Evolutionary conservation across 176 grass and related monocot species (phyloP).

Genomic region (Canna indica): DNA sequence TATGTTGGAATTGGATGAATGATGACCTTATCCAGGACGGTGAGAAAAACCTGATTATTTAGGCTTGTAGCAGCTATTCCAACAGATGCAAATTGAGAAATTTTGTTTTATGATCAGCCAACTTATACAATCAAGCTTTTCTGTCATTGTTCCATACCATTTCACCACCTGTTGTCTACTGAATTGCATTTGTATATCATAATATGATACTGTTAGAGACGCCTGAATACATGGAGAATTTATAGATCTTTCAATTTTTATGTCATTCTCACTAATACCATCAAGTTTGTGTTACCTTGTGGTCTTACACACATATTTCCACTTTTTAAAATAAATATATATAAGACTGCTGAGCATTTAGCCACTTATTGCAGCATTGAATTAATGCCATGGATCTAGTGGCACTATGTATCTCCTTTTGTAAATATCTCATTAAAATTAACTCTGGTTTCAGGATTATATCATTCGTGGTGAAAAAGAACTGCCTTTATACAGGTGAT

Average conservation of each 20-base stretch:
- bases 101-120: no score
- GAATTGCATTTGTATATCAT: background rate
- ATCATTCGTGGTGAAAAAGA: constrained; percentile 82
- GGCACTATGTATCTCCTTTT: background rate
- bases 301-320: constrained; percentile 1
- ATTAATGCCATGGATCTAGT: background rate
- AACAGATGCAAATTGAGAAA: no score
- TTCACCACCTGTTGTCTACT: no score
- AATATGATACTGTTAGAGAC: background rate
- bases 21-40: no score
- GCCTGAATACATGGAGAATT: background rate
- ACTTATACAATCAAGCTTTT: no score
- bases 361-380: constrained; percentile 8
- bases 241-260: background rate
- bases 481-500: constrained; percentile 79
- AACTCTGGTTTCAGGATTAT: constrained; percentile 59
- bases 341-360: background rate
- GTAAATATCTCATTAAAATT: background rate
- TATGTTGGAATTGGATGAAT: no score
- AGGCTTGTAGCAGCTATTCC: no score
- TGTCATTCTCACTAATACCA: background rate
- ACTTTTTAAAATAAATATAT: no score
- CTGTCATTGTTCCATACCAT: no score
- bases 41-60: no score
- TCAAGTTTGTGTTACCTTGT: background rate